A percentile compares a stretch with the other conserved stretches of the same genome.
Evolutionary conservation across 352 stramenopile species (phyloP).

Genomic region (Globisporangium emineosum): DNA sequence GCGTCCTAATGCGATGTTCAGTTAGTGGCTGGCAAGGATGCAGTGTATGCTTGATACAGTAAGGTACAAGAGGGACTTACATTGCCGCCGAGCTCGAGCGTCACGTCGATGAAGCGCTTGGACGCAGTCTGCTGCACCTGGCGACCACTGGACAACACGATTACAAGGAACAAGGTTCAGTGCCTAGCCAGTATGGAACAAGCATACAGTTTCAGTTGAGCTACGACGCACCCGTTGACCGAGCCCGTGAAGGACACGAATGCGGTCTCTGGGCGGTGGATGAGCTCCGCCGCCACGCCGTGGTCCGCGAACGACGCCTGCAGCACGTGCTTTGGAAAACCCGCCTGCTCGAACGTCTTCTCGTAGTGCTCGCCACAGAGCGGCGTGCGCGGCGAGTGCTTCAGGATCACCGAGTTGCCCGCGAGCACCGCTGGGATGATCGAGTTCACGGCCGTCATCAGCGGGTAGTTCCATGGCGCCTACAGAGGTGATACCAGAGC

Average conservation of each 20-base stretch:
- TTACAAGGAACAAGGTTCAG: not conserved
- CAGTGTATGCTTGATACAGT: not conserved
- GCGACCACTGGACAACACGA: slow-evolving; percentile 36
- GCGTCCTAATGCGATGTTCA: slow-evolving; percentile 38
- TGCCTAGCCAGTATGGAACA: slow-evolving; percentile 6
- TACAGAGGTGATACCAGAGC: too few relatives aligned
- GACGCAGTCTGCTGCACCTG: slow-evolving; percentile 57
- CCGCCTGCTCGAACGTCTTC: slow-evolving; percentile 62
- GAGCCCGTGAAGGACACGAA: slow-evolving; percentile 87
- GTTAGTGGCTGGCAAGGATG: not conserved
- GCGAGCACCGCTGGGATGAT: slow-evolving; percentile 81
- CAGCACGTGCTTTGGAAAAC: slow-evolving; percentile 64
- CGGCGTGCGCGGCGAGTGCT: slow-evolving; percentile 78
- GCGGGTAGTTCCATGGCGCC: slow-evolving; percentile 84
- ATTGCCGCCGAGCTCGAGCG: slow-evolving; percentile 82
- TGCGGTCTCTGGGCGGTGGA: slow-evolving; percentile 58
- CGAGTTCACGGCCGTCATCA: slow-evolving; percentile 86
- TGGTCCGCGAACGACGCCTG: slow-evolving; percentile 68
- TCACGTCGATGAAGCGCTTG: slow-evolving; percentile 74
- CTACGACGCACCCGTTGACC: slow-evolving; percentile 43
- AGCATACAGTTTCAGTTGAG: not conserved
- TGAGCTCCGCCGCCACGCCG: slow-evolving; percentile 61
- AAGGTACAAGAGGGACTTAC: slow-evolving; percentile 25
- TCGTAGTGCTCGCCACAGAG: slow-evolving; percentile 76
- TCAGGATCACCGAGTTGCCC: slow-evolving; percentile 77